Evolutionary conservation across 176 grass and related monocot genomes (phyloP).

Genomic region (Paspalum vaginatum): DNA sequence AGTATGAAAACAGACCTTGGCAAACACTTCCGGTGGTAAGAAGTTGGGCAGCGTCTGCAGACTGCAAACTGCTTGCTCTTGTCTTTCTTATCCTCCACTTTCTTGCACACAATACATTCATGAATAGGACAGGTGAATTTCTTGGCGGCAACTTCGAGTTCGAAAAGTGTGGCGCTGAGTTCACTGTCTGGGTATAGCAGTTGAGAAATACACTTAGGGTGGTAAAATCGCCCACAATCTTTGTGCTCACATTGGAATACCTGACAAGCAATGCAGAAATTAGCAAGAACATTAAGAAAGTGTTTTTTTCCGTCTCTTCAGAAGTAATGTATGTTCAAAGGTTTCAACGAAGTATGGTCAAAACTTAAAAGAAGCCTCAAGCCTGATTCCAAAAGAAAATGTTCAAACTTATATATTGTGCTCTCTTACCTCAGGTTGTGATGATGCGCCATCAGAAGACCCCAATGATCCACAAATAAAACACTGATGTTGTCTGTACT

Average conservation of each 20-base stretch:
- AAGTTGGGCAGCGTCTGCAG: slow-evolving; percentile 80
- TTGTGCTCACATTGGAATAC: slow-evolving; percentile 60
- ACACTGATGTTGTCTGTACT: slow-evolving; percentile 64
- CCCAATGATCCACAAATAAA: slow-evolving; percentile 63
- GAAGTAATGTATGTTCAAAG: slow-evolving; percentile 7
- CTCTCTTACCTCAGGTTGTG: slow-evolving; percentile 30
- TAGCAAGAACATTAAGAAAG: slow-evolving; percentile 2
- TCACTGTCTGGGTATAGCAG: slow-evolving; percentile 44
- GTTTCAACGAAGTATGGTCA: slow-evolving; percentile 7
- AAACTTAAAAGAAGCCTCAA: neutral
- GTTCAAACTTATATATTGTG: slow-evolving; percentile 4
- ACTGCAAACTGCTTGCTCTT: slow-evolving; percentile 64
- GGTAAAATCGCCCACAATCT: slow-evolving; percentile 75
- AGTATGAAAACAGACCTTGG: slow-evolving; percentile 56
- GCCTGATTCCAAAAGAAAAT: neutral
- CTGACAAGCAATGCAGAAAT: slow-evolving; percentile 47
- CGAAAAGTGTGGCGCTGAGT: slow-evolving; percentile 15
- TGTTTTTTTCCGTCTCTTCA: neutral
- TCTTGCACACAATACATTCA: slow-evolving; percentile 62
- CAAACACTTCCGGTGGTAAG: slow-evolving; percentile 76
- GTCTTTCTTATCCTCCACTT: slow-evolving; percentile 50
- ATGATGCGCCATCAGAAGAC: slow-evolving; percentile 41
- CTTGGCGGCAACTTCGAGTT: slow-evolving; percentile 38
- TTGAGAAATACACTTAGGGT: slow-evolving; percentile 66
- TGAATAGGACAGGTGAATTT: slow-evolving; percentile 71